Percentiles rank a stretch among this genome's conserved stretches.
phyloP scores from a whole-genome alignment of 2,329 filamentous ascomycete genomes.

The Alternaria triticina region DNA sequence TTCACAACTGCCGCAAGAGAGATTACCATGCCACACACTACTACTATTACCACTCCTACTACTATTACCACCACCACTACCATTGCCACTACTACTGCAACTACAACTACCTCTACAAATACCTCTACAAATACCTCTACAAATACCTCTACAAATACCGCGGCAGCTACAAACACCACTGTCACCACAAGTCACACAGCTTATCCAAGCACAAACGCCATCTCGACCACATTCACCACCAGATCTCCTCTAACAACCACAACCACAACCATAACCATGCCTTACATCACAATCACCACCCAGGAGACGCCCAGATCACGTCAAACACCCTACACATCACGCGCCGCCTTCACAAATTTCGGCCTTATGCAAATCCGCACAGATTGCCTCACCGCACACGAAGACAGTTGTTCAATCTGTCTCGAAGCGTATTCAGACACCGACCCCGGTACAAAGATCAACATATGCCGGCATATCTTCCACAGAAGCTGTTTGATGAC shows the following conservation, averaged over 20 bases:
- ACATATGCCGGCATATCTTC: neutral
- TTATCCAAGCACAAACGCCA: neutral
- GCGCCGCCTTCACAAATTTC: neutral
- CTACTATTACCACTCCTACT: neutral
- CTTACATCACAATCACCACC: neutral
- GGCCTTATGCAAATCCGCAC: neutral
- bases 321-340: neutral
- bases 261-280: neutral
- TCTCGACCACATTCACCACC: too few relatives aligned
- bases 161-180: neutral
- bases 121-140: neutral
- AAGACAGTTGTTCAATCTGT: neutral
- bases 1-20: neutral
- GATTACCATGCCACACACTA: neutral
- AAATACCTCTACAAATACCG: neutral
- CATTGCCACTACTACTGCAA: too few relatives aligned
- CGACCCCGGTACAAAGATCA: neutral
- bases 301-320: too few relatives aligned
- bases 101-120: neutral
- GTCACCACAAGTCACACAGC: neutral
- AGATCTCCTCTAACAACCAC: neutral
- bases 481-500: neutral
- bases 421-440: neutral
- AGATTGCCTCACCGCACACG: neutral
- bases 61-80: too few relatives aligned